Evolutionary conservation across 2,329 filamentous ascomycete species (phyloP).

Genomic region (Rhinocladiella similis): DNA sequence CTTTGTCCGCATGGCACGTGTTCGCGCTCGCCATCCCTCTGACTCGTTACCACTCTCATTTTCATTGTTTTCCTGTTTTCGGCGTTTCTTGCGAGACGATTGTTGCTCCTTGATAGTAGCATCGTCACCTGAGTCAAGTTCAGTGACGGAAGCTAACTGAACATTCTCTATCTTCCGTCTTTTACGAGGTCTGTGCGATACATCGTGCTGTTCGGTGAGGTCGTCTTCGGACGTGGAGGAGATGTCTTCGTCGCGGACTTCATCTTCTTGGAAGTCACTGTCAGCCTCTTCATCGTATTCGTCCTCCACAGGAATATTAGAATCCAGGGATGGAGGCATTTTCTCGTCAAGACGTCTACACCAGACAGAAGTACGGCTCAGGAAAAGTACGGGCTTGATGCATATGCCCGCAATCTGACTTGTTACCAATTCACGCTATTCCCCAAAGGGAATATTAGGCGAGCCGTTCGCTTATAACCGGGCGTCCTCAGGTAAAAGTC

Average conservation of each 20-base stretch:
- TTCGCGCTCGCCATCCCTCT: slow-evolving; percentile 43
- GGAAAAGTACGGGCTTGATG: too few relatives aligned
- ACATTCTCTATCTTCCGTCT: slow-evolving; percentile 26
- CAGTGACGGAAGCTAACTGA: slow-evolving; percentile 34
- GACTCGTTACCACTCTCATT: slow-evolving; percentile 34
- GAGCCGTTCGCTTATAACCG: background rate
- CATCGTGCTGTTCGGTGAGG: slow-evolving; percentile 1
- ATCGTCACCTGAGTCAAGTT: slow-evolving; percentile 58
- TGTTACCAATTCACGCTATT: background rate
- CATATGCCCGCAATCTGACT: background rate
- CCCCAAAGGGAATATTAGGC: background rate
- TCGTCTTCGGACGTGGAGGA: slow-evolving; percentile 21
- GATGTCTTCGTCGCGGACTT: slow-evolving; percentile 9
- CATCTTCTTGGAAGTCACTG: slow-evolving; percentile 28
- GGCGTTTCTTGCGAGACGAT: slow-evolving; percentile 37
- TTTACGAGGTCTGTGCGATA: slow-evolving; percentile 14
- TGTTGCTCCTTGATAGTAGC: slow-evolving; percentile 53
- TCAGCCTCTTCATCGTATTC: slow-evolving; percentile 32
- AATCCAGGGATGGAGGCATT: slow-evolving; percentile 13
- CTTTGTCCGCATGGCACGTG: slow-evolving; percentile 52
- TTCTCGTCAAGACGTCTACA: background rate
- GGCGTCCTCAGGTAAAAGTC: background rate
- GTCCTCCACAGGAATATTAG: slow-evolving; percentile 18
- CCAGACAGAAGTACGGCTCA: background rate
- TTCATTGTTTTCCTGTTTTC: slow-evolving; percentile 36